Conservation (phyloP, 2,329 filamentous ascomycete species). For the Fusarium chuoi region DNA sequence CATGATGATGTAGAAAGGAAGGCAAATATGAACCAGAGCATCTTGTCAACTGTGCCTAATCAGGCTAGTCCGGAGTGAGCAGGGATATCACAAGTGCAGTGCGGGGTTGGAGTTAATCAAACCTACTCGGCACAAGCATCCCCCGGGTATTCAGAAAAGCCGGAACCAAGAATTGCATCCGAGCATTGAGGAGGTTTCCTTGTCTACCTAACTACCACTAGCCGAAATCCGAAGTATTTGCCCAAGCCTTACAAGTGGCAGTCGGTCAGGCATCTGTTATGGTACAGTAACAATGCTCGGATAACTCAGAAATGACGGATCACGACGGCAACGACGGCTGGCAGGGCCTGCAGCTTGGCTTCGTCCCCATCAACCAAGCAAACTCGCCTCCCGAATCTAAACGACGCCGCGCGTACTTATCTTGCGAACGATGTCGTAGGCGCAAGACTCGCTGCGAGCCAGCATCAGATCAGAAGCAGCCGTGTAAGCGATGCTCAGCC, state of each 20-base stretch:
- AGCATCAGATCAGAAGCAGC: neutral
- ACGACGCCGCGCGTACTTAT: neutral
- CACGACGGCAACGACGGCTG: neutral
- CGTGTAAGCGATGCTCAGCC: constrained; percentile 5
- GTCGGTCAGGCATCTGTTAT: neutral
- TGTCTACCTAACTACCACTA: neutral
- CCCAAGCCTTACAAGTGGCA: no score
- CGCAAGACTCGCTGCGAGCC: constrained; percentile 25
- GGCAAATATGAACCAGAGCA: neutral
- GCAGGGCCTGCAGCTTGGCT: neutral
- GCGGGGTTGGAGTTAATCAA: neutral
- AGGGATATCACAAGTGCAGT: neutral
- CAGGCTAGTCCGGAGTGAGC: neutral
- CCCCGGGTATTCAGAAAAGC: neutral
- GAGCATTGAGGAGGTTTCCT: neutral
- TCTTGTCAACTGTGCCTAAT: neutral
- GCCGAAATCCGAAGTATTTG: neutral
- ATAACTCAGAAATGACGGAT: neutral
- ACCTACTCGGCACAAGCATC: neutral
- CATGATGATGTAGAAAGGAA: neutral
- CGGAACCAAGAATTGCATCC: neutral
- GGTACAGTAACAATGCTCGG: neutral
- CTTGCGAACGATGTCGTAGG: constrained; percentile 13
- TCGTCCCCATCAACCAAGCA: neutral
- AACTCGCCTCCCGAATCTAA: neutral